Evolutionary conservation across 2,329 filamentous ascomycete genomes (phyloP).

Genomic region (Karstenula rhodostoma): DNA sequence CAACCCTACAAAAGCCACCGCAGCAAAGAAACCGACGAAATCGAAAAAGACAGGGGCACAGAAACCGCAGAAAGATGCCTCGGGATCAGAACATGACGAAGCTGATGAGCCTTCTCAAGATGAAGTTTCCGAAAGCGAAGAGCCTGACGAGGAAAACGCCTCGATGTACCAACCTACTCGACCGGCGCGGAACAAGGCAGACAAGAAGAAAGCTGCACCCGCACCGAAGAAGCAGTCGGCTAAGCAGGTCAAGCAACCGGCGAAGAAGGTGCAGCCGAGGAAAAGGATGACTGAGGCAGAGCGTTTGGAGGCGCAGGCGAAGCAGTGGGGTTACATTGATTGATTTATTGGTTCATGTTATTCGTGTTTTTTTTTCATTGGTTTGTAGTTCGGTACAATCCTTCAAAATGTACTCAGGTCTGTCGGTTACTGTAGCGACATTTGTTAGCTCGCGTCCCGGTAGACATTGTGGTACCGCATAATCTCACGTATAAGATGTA

Average conservation of each 20-base stretch:
- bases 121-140: background rate
- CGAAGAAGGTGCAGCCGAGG: background rate
- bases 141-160: background rate
- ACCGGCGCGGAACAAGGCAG: background rate
- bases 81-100: background rate
- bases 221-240: background rate
- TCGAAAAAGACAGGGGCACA: background rate
- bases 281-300: constrained; percentile 1
- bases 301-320: background rate
- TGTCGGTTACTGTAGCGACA: background rate
- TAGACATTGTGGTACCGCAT: no score
- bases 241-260: background rate
- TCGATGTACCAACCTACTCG: background rate
- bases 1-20: background rate
- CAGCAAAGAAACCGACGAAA: background rate
- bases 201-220: background rate
- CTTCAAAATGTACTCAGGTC: background rate
- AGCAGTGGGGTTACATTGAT: background rate
- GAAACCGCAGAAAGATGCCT: background rate
- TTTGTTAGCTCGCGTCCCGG: no score
- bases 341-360: background rate
- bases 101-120: background rate
- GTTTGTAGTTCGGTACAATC: no score
- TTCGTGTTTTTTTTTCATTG: no score
- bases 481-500: no score